These are phyloP conservation scores for Pinus taeda DNA, from an alignment of 75 land plant species.

Conservation along the genomic window DNA sequence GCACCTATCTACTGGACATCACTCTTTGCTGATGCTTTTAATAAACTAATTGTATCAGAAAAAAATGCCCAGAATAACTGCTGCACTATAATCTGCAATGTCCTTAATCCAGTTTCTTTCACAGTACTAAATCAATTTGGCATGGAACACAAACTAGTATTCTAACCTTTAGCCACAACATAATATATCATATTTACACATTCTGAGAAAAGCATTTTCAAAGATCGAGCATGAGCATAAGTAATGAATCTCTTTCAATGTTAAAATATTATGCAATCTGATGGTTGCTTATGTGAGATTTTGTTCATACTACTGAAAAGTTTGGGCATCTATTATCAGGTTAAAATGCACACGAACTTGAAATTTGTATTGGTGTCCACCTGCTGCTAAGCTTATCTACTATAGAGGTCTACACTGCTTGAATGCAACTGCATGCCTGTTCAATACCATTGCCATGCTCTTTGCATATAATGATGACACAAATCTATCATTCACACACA, in stretches of 20 bases:
- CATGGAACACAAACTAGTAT: too few relatives aligned
- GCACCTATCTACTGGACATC: too few relatives aligned
- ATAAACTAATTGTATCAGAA: too few relatives aligned
- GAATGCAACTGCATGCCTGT: neutral
- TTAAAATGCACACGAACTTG: neutral
- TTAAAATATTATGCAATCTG: neutral
- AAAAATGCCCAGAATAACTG: too few relatives aligned
- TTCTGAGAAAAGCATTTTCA: neutral
- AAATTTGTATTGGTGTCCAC: neutral
- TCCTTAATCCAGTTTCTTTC: too few relatives aligned
- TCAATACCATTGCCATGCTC: neutral
- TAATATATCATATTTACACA: neutral
- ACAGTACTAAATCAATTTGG: too few relatives aligned
- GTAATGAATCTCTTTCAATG: neutral
- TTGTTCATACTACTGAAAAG: neutral
- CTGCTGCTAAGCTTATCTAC: neutral
- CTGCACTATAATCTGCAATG: too few relatives aligned
- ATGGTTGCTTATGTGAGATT: neutral
- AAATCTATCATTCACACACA: neutral
- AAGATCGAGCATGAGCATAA: neutral
- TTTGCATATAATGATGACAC: neutral
- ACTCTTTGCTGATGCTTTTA: too few relatives aligned
- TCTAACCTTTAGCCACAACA: too few relatives aligned
- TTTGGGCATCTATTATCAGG: neutral
- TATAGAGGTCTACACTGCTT: neutral